Conservation (phyloP, 2,329 filamentous ascomycete species). For the Verticillium klebahnii region DNA sequence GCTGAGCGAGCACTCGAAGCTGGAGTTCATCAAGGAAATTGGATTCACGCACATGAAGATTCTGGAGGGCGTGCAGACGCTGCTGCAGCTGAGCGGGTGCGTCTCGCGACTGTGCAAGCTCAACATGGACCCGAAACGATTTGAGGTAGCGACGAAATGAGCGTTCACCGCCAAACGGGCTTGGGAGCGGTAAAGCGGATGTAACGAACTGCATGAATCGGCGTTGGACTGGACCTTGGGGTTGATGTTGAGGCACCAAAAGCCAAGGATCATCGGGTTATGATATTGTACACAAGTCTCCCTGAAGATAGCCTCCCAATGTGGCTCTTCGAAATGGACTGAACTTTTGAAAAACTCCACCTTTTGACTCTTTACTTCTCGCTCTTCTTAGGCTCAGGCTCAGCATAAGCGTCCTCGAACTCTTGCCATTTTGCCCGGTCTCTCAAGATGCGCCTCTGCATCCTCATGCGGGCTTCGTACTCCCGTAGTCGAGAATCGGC, state of each 20-base stretch:
- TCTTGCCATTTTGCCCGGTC: conserved; percentile 66
- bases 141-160: conserved; percentile 43
- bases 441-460: conserved; percentile 57
- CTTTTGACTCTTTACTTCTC: conserved; percentile 8
- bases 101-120: conserved; percentile 87
- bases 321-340: background rate
- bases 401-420: conserved; percentile 57
- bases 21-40: conserved; percentile 98
- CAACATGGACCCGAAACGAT: conserved; percentile 90
- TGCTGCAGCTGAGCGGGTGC: conserved; percentile 90
- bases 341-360: background rate
- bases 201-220: conserved; percentile 20
- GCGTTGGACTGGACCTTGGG: conserved; percentile 22
- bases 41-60: conserved; percentile 99
- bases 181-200: background rate
- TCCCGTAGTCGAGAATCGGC: conserved; percentile 64
- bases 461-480: conserved; percentile 62
- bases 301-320: background rate
- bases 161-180: background rate
- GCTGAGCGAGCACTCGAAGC: conserved; percentile 87
- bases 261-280: background rate
- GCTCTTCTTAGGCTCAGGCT: conserved; percentile 39
- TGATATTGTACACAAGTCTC: background rate
- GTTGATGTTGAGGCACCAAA: background rate
- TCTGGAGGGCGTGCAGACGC: conserved; percentile 92